Conservation (phyloP, 2,329 filamentous ascomycete genomes). For the Exophiala sideris region DNA sequence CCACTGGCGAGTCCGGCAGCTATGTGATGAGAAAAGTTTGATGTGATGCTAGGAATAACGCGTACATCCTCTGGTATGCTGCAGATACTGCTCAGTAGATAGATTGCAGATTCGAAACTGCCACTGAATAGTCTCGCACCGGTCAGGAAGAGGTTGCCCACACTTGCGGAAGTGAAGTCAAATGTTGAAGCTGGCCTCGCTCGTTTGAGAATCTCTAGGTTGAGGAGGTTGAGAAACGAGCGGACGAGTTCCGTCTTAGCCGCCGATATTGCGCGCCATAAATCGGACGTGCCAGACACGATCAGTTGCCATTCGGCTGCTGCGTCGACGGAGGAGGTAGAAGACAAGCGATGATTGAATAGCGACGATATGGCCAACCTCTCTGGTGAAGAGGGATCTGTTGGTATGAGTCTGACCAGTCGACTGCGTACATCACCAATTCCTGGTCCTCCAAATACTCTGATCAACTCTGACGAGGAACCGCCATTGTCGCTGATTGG, state of each 20-base stretch:
- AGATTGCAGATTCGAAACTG: slow-evolving; percentile 88
- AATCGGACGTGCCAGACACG: slow-evolving; percentile 72
- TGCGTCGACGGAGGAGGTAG: slow-evolving; percentile 55
- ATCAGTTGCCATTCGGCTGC: slow-evolving; percentile 82
- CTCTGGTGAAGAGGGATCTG: slow-evolving; percentile 57
- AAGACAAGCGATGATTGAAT: slow-evolving; percentile 81
- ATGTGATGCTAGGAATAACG: slow-evolving; percentile 87
- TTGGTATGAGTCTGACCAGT: slow-evolving; percentile 84
- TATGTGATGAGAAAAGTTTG: slow-evolving; percentile 94
- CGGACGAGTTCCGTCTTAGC: slow-evolving; percentile 74
- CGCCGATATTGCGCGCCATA: slow-evolving; percentile 70
- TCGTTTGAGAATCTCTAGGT: slow-evolving; percentile 74
- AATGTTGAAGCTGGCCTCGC: slow-evolving; percentile 68
- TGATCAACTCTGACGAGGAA: slow-evolving; percentile 86
- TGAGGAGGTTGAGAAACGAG: slow-evolving; percentile 71
- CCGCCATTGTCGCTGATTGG: slow-evolving; percentile 96
- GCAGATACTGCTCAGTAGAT: slow-evolving; percentile 81
- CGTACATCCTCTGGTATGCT: slow-evolving; percentile 72
- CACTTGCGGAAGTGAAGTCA: slow-evolving; percentile 71
- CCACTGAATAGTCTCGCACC: slow-evolving; percentile 88
- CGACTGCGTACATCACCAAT: slow-evolving; percentile 76
- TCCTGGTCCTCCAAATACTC: slow-evolving; percentile 90
- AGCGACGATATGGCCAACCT: slow-evolving; percentile 72
- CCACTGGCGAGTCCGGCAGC: slow-evolving; percentile 76
- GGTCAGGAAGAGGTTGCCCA: slow-evolving; percentile 77